These are phyloP conservation scores for Jamesozyma jinghongensis DNA, from an alignment of 805 yeast species.

Conservation along the genomic window DNA sequence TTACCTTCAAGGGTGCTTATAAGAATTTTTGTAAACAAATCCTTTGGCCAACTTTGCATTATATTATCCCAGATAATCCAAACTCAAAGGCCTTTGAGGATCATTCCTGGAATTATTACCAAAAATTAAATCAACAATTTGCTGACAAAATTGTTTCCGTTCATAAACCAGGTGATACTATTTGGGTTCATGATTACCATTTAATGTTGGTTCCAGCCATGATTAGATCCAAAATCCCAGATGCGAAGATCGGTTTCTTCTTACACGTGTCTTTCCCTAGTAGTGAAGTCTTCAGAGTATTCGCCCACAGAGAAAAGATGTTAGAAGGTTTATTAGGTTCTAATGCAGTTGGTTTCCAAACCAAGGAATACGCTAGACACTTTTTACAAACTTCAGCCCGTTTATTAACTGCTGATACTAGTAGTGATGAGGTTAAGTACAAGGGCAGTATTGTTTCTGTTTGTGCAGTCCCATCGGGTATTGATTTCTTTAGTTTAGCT, in stretches of 20 bases:
- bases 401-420: slow-evolving; percentile 74
- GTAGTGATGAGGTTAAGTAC: slow-evolving; percentile 45
- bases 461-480: slow-evolving; percentile 64
- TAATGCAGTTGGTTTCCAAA: slow-evolving; percentile 80
- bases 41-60: slow-evolving; percentile 90
- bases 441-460: slow-evolving; percentile 50
- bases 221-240: slow-evolving; percentile 66
- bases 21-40: slow-evolving; percentile 87
- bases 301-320: slow-evolving; percentile 74
- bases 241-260: slow-evolving; percentile 85
- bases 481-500: slow-evolving; percentile 55
- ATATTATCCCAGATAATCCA: slow-evolving; percentile 93
- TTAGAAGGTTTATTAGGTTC: slow-evolving; percentile 84
- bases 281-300: slow-evolving; percentile 86
- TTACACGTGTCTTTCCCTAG: slow-evolving; percentile 93
- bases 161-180: slow-evolving; percentile 65
- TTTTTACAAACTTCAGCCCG: slow-evolving; percentile 85
- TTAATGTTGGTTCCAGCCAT: slow-evolving; percentile 75
- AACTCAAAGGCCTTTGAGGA: slow-evolving; percentile 91
- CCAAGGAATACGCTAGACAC: slow-evolving; percentile 87
- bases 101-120: slow-evolving; percentile 86
- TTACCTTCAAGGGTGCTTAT: slow-evolving; percentile 83
- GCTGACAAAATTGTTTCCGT: slow-evolving; percentile 65
- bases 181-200: slow-evolving; percentile 96
- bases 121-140: slow-evolving; percentile 60